Base-by-base conservation (phyloP, 352 stramenopile species). In the Peronosclerospora sorghi region DNA sequence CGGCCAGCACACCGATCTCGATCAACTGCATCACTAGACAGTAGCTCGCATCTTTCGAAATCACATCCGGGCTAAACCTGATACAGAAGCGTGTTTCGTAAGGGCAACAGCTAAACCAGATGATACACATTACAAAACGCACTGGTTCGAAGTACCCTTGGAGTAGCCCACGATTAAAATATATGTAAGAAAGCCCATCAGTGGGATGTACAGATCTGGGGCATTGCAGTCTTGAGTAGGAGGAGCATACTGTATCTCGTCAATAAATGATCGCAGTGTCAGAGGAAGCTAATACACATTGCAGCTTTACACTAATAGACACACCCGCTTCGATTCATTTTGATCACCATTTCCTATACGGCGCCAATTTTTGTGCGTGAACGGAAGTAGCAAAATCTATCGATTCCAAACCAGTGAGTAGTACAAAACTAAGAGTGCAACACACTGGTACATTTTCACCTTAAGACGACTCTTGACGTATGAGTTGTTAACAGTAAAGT, bases 101-200 rank as follows among this genome's bases (percentile, higher is more conserved):
- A 51, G 23, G 4, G 12, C 14, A 9, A 10, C 38, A 19, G 48
- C 26, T 32, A 8, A 5, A 46, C 26, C 0, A 41, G 13, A 27
- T 2, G 41, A 7, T n/a, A n/a, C 37, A 24, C 3, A 20, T 35
- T 37, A 26, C 15, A 24, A 7, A 17, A 73, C 75, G 47, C 69
- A 95, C 78, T 93, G 72, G 41, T 87, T 87, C 19, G 76, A 89
- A 23, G 83, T 90, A 19, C 96, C 96, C 52, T 98, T 98, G 32
- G 77, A 87, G 48, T 98, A 94, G 1, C 94, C 95, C 51, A 96
- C 96, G 8, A 99, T 83, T 37, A 99, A 65, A 36, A 98, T 96
- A 66, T 98, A 99, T 13, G 96, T 99, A 41, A 98, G 77, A 26
- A 99, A 96, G n/a, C 91, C 86, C 96, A 99, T 99, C 30, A 96